Evolutionary conservation across 2,329 filamentous ascomycete genomes (phyloP).

Genomic region (Fusarium sp.): DNA sequence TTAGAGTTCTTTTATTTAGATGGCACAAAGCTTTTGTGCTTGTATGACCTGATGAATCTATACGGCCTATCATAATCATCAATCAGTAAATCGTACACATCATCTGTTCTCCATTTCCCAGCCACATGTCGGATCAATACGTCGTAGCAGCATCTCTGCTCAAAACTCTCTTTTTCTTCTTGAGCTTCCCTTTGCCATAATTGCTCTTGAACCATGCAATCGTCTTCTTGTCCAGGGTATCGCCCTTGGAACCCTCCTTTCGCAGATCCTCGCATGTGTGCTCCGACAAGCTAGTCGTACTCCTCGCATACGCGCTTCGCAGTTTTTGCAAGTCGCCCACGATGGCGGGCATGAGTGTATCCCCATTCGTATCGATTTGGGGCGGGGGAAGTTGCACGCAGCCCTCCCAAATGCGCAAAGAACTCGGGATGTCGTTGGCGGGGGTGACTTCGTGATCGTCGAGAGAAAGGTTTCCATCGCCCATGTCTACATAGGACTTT

Average conservation of each 20-base stretch:
- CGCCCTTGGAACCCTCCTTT: background rate
- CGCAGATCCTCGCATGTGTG: constrained; percentile 18
- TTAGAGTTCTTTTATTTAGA: background rate
- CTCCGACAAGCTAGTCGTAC: constrained; percentile 29
- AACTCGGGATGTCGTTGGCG: background rate
- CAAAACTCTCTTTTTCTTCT: constrained; percentile 29
- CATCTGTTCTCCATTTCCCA: background rate
- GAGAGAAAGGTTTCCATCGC: constrained; percentile 38
- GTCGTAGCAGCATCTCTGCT: constrained; percentile 26
- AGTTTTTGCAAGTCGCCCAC: constrained; percentile 33
- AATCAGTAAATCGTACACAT: constrained; percentile 3
- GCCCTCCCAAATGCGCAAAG: constrained; percentile 33
- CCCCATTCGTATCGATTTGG: constrained; percentile 24
- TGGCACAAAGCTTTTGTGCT: background rate
- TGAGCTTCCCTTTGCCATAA: constrained; percentile 22
- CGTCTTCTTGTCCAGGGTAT: constrained; percentile 19
- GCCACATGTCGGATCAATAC: background rate
- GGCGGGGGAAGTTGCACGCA: constrained; percentile 47
- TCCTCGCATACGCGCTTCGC: constrained; percentile 10
- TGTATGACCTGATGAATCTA: constrained; percentile 4
- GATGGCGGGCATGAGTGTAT: constrained; percentile 24
- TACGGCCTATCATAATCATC: background rate
- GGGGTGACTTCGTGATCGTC: constrained; percentile 38
- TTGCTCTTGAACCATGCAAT: constrained; percentile 28
- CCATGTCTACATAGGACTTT: constrained; percentile 45